Conservation (phyloP, 2,329 filamentous ascomycete genomes). For the Calonectria leucothoes region DNA sequence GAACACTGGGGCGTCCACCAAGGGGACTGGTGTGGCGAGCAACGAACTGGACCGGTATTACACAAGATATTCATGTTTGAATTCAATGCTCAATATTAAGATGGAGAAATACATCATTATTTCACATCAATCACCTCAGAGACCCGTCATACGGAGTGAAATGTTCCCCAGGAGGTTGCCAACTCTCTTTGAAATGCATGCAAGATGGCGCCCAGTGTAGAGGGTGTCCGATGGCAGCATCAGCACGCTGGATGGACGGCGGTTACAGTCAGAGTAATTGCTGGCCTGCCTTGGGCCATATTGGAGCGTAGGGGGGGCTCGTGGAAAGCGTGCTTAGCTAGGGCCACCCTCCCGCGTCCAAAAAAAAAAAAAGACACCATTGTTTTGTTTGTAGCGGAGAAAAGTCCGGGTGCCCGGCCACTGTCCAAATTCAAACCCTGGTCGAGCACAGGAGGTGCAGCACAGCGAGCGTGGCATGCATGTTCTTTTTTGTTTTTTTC, state of each 20-base stretch:
- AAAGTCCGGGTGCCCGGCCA: background rate
- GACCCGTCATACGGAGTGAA: background rate
- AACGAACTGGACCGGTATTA: background rate
- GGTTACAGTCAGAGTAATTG: background rate
- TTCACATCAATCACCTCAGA: background rate
- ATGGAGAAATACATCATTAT: background rate
- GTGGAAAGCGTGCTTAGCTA: background rate
- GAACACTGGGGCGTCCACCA: background rate
- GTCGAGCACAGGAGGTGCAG: background rate
- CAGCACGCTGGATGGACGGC: background rate
- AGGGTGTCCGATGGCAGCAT: background rate
- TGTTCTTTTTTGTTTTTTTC: background rate
- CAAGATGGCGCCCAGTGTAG: background rate
- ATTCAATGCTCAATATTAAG: background rate
- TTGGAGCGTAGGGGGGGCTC: background rate
- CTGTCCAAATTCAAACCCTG: background rate
- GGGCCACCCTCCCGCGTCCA: background rate
- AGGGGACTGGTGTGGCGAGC: background rate
- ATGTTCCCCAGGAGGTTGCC: background rate
- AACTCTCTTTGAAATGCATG: background rate
- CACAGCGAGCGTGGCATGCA: background rate
- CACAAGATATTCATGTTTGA: conserved; percentile 11
- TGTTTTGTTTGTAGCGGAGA: background rate
- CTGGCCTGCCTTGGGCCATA: background rate
- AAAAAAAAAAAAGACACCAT: no score